Evolutionary conservation across 2,329 filamentous ascomycete species (phyloP).

Genomic region (Colletotrichum endophyticum): DNA sequence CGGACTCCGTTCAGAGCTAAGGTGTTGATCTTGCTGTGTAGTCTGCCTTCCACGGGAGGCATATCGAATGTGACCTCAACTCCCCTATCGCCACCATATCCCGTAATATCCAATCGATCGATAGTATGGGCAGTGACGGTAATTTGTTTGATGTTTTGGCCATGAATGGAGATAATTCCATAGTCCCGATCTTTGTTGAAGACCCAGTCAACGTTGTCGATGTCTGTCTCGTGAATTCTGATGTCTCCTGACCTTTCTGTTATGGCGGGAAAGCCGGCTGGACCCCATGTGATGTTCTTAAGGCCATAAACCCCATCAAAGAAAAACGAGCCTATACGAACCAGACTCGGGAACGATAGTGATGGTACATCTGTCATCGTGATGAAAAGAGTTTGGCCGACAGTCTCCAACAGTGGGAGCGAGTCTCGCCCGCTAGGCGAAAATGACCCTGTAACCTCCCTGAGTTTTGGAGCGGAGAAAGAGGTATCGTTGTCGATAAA

Average conservation of each 20-base stretch:
- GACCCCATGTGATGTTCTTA: not conserved
- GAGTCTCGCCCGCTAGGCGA: not conserved
- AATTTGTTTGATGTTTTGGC: not conserved
- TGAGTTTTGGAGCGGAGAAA: not conserved
- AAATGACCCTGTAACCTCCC: not conserved
- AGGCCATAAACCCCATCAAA: not conserved
- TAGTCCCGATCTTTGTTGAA: not conserved
- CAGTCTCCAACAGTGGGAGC: not conserved
- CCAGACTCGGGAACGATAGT: not conserved
- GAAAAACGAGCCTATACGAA: not conserved
- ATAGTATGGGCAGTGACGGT: not conserved
- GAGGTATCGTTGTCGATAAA: not conserved
- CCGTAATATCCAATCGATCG: not conserved
- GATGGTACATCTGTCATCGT: not conserved
- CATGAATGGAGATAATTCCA: not conserved
- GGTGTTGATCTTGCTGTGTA: not conserved
- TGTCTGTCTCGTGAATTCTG: not conserved
- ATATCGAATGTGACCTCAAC: not conserved
- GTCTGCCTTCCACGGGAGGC: not conserved
- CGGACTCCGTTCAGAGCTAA: not conserved
- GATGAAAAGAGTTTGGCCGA: not conserved
- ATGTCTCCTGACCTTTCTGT: not conserved
- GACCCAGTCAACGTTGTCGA: not conserved
- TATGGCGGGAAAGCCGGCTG: not conserved
- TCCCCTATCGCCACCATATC: not conserved